A percentile compares a stretch with the other conserved stretches of the same genome.
Evolutionary conservation across 345 rosid species (phyloP).

Genomic region (Trapa incisa): DNA sequence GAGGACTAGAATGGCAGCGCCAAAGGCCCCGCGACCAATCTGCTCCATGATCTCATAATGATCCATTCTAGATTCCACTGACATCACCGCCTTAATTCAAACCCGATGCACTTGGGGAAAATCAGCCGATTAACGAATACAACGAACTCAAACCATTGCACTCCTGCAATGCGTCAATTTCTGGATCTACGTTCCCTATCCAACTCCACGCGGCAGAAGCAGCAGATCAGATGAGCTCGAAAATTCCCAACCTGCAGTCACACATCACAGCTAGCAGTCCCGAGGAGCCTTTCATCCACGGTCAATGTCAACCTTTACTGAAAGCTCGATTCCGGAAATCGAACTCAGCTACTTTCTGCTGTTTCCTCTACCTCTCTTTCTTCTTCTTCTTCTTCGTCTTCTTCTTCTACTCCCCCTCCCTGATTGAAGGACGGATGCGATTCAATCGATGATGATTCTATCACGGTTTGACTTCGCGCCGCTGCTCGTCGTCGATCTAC

Average conservation of each 20-base stretch:
- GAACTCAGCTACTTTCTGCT: not conserved
- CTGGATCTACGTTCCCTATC: slow-evolving; percentile 4
- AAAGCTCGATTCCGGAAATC: not conserved
- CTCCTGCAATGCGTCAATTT: slow-evolving; percentile 8
- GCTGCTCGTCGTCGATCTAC: not conserved
- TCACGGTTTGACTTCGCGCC: not conserved
- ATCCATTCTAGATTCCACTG: slow-evolving; percentile 95
- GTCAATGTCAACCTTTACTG: not conserved
- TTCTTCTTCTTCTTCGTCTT: not conserved
- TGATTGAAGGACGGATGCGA: not conserved
- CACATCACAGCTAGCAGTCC: slow-evolving; percentile 11
- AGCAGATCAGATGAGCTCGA: not conserved
- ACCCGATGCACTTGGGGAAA: not conserved
- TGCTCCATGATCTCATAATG: slow-evolving; percentile 99
- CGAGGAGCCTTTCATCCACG: slow-evolving; percentile 10
- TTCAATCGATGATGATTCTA: not conserved
- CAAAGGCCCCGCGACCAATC: slow-evolving; percentile 98
- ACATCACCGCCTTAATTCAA: slow-evolving; percentile 3
- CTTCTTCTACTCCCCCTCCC: slow-evolving; percentile 5
- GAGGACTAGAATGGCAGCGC: slow-evolving; percentile 89
- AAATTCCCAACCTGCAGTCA: slow-evolving; percentile 8
- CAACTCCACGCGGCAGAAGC: not conserved
- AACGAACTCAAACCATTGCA: slow-evolving; percentile 1
- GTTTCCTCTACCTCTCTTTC: slow-evolving; percentile 2
- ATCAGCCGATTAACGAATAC: not conserved